These are phyloP conservation scores for Viola pubescens DNA, from an alignment of 441 rosid genomes.

Conservation along the genomic window DNA sequence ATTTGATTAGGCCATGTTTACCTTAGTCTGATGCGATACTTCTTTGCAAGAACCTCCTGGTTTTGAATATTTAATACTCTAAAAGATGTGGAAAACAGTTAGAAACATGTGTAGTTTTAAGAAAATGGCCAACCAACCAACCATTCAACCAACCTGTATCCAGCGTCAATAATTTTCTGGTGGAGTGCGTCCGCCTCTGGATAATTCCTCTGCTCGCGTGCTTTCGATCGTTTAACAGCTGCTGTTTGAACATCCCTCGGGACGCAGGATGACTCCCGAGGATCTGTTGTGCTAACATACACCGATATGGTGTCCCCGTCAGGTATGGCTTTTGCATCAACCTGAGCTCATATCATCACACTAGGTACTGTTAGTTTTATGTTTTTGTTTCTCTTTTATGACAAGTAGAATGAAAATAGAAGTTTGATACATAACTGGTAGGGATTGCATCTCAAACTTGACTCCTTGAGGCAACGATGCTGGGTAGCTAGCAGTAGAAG, in stretches of 20 bases:
- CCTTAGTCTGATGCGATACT: slow-evolving; percentile 62
- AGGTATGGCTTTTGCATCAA: slow-evolving; percentile 58
- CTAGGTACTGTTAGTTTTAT: too few species aligned
- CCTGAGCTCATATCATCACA: slow-evolving; percentile 27
- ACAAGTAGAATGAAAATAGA: too few species aligned
- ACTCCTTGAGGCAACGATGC: slow-evolving; percentile 52
- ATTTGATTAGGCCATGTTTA: slow-evolving; percentile 20
- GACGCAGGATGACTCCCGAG: slow-evolving; percentile 47
- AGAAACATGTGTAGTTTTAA: too few species aligned
- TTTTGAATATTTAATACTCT: slow-evolving; percentile 45
- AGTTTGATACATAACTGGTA: slow-evolving; percentile 35
- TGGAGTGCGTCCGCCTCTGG: slow-evolving; percentile 60
- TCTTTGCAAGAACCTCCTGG: slow-evolving; percentile 61
- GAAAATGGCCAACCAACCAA: not conserved
- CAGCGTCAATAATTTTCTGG: slow-evolving; percentile 46
- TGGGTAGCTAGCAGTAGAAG: slow-evolving; percentile 32
- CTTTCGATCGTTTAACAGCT: slow-evolving; percentile 48
- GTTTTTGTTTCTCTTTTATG: too few species aligned
- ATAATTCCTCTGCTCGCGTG: slow-evolving; percentile 44
- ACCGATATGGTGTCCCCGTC: slow-evolving; percentile 81
- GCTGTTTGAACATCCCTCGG: slow-evolving; percentile 55
- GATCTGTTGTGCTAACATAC: slow-evolving; percentile 49
- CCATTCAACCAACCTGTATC: slow-evolving; percentile 55
- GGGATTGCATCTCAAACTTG: slow-evolving; percentile 49
- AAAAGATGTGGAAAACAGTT: not conserved